Conservation (phyloP, 306 rosid genomes). For the Nissolia schottii region DNA sequence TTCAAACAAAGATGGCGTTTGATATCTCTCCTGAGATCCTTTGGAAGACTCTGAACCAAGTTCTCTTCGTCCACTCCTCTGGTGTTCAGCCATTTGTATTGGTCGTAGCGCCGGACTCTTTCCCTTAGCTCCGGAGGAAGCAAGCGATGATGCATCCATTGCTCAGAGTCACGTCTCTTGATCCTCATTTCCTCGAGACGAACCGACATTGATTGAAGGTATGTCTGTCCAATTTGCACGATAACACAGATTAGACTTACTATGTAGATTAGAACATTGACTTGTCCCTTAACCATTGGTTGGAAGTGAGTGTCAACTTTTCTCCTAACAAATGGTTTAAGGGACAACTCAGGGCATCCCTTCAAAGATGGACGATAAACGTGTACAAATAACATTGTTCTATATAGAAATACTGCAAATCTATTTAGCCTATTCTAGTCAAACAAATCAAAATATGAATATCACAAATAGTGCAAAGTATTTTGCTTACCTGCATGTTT, state of each 20-base stretch:
- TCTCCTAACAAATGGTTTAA: too few species aligned
- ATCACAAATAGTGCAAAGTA: not conserved
- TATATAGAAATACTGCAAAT: not conserved
- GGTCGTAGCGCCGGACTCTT: slow-evolving; percentile 45
- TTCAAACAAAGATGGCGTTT: slow-evolving; percentile 55
- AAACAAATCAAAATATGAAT: not conserved
- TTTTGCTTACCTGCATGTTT: slow-evolving; percentile 73
- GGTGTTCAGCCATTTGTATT: slow-evolving; percentile 54
- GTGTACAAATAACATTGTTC: too few species aligned
- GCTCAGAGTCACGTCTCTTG: slow-evolving; percentile 50
- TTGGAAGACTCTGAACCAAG: slow-evolving; percentile 46
- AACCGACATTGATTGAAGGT: slow-evolving; percentile 49
- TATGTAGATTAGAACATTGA: slow-evolving; percentile 10
- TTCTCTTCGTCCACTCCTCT: slow-evolving; percentile 53
- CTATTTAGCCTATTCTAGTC: not conserved
- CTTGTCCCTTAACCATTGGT: too few species aligned
- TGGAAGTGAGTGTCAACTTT: too few species aligned
- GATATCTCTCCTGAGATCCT: slow-evolving; percentile 52
- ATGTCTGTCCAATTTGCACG: slow-evolving; percentile 33
- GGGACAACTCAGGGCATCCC: too few species aligned
- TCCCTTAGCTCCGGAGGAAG: slow-evolving; percentile 50
- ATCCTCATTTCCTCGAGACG: slow-evolving; percentile 59
- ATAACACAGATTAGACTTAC: not conserved
- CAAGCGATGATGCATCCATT: slow-evolving; percentile 57
- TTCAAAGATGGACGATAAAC: too few species aligned